A percentile compares a stretch with the other conserved stretches of the same genome.
phyloP scores from a whole-genome alignment of 352 stramenopile species.

The Globisporangium spinosum region DNA sequence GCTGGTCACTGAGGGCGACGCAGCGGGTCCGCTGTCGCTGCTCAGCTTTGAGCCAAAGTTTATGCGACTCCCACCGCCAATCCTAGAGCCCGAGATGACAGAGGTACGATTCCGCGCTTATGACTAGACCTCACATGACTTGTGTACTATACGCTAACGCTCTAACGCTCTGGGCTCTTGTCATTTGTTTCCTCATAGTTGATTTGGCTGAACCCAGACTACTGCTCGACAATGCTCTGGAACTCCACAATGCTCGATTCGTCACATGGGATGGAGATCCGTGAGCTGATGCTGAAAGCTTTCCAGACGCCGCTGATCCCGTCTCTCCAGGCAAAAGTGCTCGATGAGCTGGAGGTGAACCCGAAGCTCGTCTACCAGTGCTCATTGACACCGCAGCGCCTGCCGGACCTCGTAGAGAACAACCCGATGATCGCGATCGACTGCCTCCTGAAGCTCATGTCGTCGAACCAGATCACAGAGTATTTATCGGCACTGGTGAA shows the following conservation, averaged over 20 bases:
- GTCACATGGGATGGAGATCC: conserved; percentile 81
- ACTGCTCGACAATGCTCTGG: conserved; percentile 89
- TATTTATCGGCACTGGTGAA: conserved; percentile 96
- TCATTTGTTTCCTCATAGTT: conserved; percentile 25
- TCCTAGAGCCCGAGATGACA: conserved; percentile 84
- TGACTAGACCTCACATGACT: not conserved
- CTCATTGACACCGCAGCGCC: conserved; percentile 89
- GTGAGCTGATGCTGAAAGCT: conserved; percentile 88
- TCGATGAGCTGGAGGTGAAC: conserved; percentile 86
- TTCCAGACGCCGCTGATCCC: conserved; percentile 88
- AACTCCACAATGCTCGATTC: conserved; percentile 88
- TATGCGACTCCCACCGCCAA: conserved; percentile 78
- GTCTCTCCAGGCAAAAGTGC: conserved; percentile 87
- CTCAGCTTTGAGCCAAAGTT: conserved; percentile 88
- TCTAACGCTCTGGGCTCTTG: not conserved
- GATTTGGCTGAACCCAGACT: conserved; percentile 92
- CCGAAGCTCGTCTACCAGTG: conserved; percentile 91
- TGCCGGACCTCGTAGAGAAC: conserved; percentile 97
- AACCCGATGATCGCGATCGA: conserved; percentile 98
- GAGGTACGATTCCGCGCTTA: conserved; percentile 25
- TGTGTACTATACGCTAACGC: not conserved
- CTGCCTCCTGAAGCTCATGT: conserved; percentile 92
- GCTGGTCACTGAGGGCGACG: conserved; percentile 32
- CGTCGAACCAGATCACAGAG: conserved; percentile 91
- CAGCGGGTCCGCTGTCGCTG: conserved; percentile 60